Base-by-base conservation (phyloP, 768 basidiomycete species). In the Podaxis sp. region DNA sequence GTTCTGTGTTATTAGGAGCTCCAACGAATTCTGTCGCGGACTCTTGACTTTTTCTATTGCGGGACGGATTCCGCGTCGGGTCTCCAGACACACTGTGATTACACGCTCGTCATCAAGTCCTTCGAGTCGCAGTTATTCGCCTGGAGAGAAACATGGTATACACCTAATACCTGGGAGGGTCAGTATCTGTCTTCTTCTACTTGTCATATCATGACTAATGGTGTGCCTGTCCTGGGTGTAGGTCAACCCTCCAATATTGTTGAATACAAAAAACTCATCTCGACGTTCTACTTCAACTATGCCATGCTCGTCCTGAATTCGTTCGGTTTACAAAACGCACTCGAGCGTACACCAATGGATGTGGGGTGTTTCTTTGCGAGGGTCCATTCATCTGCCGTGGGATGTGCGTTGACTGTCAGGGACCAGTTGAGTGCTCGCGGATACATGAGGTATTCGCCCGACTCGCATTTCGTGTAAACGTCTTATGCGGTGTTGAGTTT, bases 261-360 rank as follows among this genome's bases (percentile, higher is more conserved):
- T 1, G 73, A 82, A 60, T 88, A 87, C 76, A 80, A 81, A 61
- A 71, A 71, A 49, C 74, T 82, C 55, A 84, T 85, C 46, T 81
- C 84, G 28, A 78, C 84, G 66, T 96, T 95, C 71, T 94, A 93
- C 72, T 90, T 84, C 76, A 84, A 93, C 71, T 96, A 96, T 69
- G 86, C 89, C 26, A 85, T 86, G 76, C 84, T 99, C 56, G 92
- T 97, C 40, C 78, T 98, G 62, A 95, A 97, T 71, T 96, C 96
- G 1, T 99, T 99, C 68, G 96, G 96, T 11, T 82, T 99, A 48
- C 96, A 99, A 74, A 92, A 96, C 70, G 94, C 96, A n/a, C 77
- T 98, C 60, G 96, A 96, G 74, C 83, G 85, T 20, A 81, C 84
- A 3, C 75, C 83, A 0, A 74, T 90, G 48, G 87, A 95, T 70